phyloP scores from a whole-genome alignment of 2,329 filamentous ascomycete genomes.

The Lasiodiplodia gonubiensis region DNA sequence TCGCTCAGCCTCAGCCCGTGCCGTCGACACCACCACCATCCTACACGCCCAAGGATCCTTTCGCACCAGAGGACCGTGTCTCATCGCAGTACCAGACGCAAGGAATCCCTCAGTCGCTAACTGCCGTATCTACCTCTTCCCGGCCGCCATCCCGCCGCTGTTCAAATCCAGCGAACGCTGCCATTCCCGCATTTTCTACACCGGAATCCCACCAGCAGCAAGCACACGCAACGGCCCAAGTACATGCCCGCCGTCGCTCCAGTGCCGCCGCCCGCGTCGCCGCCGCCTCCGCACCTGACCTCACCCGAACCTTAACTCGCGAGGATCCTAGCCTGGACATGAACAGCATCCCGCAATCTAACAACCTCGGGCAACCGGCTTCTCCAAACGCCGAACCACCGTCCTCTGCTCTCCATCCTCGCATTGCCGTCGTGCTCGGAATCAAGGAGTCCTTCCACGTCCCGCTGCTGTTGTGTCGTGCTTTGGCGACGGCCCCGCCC shows the following conservation, averaged over 20 bases:
- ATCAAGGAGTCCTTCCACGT: conserved; percentile 75
- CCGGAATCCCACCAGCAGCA: background rate
- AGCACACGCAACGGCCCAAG: background rate
- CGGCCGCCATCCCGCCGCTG: background rate
- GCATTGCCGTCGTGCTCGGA: conserved; percentile 77
- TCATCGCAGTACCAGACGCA: background rate
- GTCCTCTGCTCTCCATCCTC: conserved; percentile 66
- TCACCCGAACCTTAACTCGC: background rate
- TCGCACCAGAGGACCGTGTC: conserved; percentile 8
- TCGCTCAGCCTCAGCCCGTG: conserved; percentile 28
- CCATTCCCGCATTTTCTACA: background rate
- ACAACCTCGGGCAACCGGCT: background rate
- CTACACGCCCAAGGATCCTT: conserved; percentile 21
- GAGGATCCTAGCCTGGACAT: background rate
- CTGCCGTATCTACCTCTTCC: background rate
- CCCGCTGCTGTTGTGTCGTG: conserved; percentile 73
- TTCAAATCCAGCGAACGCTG: conserved; percentile 7
- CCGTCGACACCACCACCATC: conserved; percentile 24
- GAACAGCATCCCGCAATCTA: background rate
- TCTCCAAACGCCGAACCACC: background rate
- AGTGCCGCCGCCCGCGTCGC: conserved; percentile 5
- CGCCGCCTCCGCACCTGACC: conserved; percentile 5
- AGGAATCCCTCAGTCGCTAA: background rate
- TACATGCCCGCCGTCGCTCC: background rate
- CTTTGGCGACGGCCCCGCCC: conserved; percentile 72